Conservation (phyloP, 306 rosid genomes). For the Begonia peltatifolia region DNA sequence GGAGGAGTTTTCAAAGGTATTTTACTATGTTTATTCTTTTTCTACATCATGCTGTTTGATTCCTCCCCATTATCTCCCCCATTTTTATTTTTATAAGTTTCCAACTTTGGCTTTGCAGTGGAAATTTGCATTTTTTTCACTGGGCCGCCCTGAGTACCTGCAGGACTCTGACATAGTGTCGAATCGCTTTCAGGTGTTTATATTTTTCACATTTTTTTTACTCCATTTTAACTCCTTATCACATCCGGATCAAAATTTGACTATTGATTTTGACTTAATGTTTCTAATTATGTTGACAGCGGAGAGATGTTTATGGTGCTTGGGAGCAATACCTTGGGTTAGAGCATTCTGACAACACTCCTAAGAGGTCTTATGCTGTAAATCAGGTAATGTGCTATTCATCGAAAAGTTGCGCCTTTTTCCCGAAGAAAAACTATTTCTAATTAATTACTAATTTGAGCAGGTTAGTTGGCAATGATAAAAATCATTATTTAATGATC, state of each 20-base stretch:
- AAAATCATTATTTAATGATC: no score
- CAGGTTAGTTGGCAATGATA: not conserved
- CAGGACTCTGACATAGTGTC: conserved; percentile 65
- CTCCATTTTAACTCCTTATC: not conserved
- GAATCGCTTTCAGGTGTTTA: conserved; percentile 69
- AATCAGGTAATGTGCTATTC: conserved; percentile 40
- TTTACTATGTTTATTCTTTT: not conserved
- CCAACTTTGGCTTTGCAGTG: conserved; percentile 30
- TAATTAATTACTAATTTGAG: not conserved
- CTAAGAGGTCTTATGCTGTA: conserved; percentile 54
- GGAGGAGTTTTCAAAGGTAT: conserved; percentile 77
- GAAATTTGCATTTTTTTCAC: conserved; percentile 85
- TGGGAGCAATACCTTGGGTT: conserved; percentile 99
- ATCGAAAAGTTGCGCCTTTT: not conserved
- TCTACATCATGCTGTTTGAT: not conserved
- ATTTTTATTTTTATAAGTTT: conserved; percentile 1
- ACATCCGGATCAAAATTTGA: no score
- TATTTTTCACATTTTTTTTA: not conserved
- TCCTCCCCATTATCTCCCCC: not conserved
- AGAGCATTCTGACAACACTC: conserved; percentile 72
- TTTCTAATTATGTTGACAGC: conserved; percentile 17
- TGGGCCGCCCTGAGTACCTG: conserved; percentile 88
- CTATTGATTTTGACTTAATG: no score
- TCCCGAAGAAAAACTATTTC: not conserved
- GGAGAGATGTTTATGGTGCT: conserved; percentile 82